These are phyloP conservation scores for Orbilia quercus DNA, from an alignment of 2,329 filamentous ascomycete species.

Conservation along the genomic window DNA sequence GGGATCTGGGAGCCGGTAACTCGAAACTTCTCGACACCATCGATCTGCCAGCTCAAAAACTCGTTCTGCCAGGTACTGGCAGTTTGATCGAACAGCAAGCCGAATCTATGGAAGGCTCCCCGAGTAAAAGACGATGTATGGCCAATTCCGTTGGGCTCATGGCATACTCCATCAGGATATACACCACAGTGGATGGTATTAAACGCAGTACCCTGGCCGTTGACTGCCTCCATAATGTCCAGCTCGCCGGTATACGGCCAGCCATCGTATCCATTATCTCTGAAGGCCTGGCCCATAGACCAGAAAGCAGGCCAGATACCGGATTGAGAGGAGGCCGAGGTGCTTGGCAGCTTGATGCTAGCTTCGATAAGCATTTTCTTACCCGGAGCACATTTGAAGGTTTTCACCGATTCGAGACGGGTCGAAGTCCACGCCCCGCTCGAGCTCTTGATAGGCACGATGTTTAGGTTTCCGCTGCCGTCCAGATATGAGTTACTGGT, in stretches of 20 bases:
- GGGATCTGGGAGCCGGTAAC: slow-evolving; percentile 60
- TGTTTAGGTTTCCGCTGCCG: slow-evolving; percentile 62
- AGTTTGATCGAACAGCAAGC: slow-evolving; percentile 62
- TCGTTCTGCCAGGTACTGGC: slow-evolving; percentile 60
- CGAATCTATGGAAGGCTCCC: slow-evolving; percentile 62
- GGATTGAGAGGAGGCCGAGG: slow-evolving; percentile 14
- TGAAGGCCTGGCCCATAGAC: slow-evolving; percentile 64
- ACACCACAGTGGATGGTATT: slow-evolving; percentile 65
- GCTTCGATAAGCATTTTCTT: slow-evolving; percentile 64
- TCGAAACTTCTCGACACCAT: slow-evolving; percentile 60
- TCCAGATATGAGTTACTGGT: slow-evolving; percentile 64
- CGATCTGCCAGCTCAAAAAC: slow-evolving; percentile 62
- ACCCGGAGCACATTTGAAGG: slow-evolving; percentile 62
- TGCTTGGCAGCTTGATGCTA: slow-evolving; percentile 61
- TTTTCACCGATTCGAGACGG: slow-evolving; percentile 64
- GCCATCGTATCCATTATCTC: slow-evolving; percentile 62
- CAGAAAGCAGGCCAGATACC: slow-evolving; percentile 67
- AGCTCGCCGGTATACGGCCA: slow-evolving; percentile 66
- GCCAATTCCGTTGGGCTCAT: slow-evolving; percentile 63
- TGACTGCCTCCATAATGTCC: slow-evolving; percentile 66
- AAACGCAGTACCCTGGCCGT: slow-evolving; percentile 62
- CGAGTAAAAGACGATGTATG: slow-evolving; percentile 57
- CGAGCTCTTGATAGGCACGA: slow-evolving; percentile 61
- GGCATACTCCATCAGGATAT: slow-evolving; percentile 64
- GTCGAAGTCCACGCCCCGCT: slow-evolving; percentile 64